phyloP scores from a whole-genome alignment of 495 filamentous ascomycete genomes.

The Penicillium argentinense region DNA sequence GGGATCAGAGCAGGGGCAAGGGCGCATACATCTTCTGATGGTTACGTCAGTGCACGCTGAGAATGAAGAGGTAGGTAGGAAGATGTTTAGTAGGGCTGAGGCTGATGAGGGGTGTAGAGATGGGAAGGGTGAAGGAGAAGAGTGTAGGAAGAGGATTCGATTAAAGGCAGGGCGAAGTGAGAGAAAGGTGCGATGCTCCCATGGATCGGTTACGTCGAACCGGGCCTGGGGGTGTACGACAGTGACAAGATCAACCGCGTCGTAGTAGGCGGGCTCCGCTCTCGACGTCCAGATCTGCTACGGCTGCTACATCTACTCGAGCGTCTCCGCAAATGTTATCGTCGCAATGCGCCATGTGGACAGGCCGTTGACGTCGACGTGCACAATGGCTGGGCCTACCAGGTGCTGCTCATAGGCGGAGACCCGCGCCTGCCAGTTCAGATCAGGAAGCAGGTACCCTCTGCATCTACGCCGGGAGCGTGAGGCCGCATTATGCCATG shows the following conservation, averaged over 20 bases:
- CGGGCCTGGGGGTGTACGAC: conserved; percentile 23
- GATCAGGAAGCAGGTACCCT: conserved; percentile 1
- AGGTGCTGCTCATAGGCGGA: too few species aligned
- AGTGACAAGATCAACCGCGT: conserved; percentile 16
- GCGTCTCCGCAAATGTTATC: conserved; percentile 7
- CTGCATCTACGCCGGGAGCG: background rate
- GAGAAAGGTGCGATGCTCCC: background rate
- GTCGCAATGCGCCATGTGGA: conserved; percentile 13
- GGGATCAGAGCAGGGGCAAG: background rate
- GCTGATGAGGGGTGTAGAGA: background rate
- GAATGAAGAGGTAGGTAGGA: background rate
- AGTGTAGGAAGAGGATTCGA: background rate
- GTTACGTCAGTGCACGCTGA: conserved; percentile 23
- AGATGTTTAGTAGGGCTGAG: background rate
- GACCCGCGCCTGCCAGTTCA: too few species aligned
- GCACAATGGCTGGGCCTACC: background rate
- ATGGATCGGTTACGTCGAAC: conserved; percentile 24
- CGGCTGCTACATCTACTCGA: background rate
- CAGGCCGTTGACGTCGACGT: background rate
- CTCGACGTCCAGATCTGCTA: background rate
- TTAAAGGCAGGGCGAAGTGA: background rate
- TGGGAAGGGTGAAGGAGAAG: background rate
- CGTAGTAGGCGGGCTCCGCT: background rate
- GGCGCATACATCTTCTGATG: conserved; percentile 31
- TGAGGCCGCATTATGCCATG: conserved; percentile 13